Percentiles rank a stretch among this genome's conserved stretches.
These are phyloP conservation scores for Amanita molliuscula DNA, from an alignment of 768 basidiomycete genomes.

Conservation along the genomic window DNA sequence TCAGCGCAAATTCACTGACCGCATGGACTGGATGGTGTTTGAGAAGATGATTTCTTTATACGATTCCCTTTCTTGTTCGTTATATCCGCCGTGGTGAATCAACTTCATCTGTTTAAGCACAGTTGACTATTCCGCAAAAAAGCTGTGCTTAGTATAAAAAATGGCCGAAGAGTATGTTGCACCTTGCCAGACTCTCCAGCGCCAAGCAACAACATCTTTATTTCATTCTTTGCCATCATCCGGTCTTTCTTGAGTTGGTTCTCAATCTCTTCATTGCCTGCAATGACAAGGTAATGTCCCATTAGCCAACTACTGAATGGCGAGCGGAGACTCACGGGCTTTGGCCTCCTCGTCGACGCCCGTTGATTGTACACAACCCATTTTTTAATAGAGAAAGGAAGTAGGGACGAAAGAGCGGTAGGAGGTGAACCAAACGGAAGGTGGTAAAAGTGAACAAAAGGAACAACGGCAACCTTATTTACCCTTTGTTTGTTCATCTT, in stretches of 20 bases:
- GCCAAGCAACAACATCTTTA: slow-evolving; percentile 92
- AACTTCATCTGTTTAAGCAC: slow-evolving; percentile 97
- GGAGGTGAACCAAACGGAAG: slow-evolving; percentile 6
- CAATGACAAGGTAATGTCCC: neutral
- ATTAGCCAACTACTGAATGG: neutral
- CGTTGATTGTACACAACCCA: slow-evolving; percentile 71
- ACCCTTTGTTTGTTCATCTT: slow-evolving; percentile 1
- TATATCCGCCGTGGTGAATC: slow-evolving; percentile 88
- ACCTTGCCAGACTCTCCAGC: slow-evolving; percentile 97
- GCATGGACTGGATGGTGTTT: slow-evolving; percentile 93
- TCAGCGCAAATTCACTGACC: slow-evolving; percentile 33
- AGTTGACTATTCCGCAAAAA: slow-evolving; percentile 48
- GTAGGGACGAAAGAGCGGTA: slow-evolving; percentile 6
- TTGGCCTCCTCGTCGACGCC: slow-evolving; percentile 72
- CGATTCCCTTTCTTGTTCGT: slow-evolving; percentile 78
- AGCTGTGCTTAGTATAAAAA: neutral
- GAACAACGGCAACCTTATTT: slow-evolving; percentile 7
- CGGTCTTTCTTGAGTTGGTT: slow-evolving; percentile 83
- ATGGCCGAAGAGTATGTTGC: slow-evolving; percentile 9
- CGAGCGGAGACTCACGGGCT: slow-evolving; percentile 47
- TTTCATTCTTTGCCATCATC: slow-evolving; percentile 86
- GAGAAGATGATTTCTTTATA: slow-evolving; percentile 95
- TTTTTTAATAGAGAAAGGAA: slow-evolving; percentile 17
- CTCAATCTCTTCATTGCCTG: slow-evolving; percentile 92
- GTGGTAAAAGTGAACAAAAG: neutral